A percentile compares a stretch with the other conserved stretches of the same genome.
These are phyloP conservation scores for Paramarasmius palmivorus DNA, from an alignment of 1,284 basidiomycete species.

Conservation along the genomic window DNA sequence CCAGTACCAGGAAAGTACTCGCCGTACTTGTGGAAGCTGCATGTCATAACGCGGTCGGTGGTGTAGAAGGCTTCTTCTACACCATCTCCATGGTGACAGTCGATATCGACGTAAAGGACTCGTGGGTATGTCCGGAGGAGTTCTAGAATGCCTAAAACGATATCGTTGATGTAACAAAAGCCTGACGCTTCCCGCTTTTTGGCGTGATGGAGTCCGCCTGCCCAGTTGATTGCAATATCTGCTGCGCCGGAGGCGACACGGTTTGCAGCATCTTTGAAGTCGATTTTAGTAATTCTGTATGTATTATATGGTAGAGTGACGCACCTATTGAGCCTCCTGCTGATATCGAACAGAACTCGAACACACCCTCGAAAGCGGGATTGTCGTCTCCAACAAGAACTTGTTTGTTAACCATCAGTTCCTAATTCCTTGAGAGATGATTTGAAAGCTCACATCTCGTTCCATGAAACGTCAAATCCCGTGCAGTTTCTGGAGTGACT, in stretches of 20 bases:
- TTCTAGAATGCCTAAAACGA: conserved; percentile 89
- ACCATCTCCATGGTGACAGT: conserved; percentile 98
- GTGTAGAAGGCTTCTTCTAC: conserved; percentile 99
- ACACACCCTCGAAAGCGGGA: conserved; percentile 94
- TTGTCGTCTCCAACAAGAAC: conserved; percentile 94
- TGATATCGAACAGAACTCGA: conserved; percentile 96
- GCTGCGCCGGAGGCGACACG: conserved; percentile 80
- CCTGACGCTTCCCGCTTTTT: conserved; percentile 97
- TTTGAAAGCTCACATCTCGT: conserved; percentile 66
- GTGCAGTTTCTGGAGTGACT: conserved; percentile 87
- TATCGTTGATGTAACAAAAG: conserved; percentile 98
- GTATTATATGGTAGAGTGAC: conserved; percentile 18
- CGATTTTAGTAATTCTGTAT: neutral
- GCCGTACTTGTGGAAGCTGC: conserved; percentile 95
- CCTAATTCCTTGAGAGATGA: neutral
- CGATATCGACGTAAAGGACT: conserved; percentile 97
- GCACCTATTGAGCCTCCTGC: conserved; percentile 89
- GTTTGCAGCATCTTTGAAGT: conserved; percentile 71
- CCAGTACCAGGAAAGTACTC: conserved; percentile 98
- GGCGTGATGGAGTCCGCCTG: conserved; percentile 96
- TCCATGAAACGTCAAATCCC: conserved; percentile 83
- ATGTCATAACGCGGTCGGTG: conserved; percentile 95
- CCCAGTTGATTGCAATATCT: conserved; percentile 98
- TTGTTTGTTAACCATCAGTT: conserved; percentile 27
- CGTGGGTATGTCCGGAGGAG: conserved; percentile 81